These are phyloP conservation scores for Mucor lusitanicus DNA, from an alignment of 371 early-diverging fungal species.

Conservation along the genomic window DNA sequence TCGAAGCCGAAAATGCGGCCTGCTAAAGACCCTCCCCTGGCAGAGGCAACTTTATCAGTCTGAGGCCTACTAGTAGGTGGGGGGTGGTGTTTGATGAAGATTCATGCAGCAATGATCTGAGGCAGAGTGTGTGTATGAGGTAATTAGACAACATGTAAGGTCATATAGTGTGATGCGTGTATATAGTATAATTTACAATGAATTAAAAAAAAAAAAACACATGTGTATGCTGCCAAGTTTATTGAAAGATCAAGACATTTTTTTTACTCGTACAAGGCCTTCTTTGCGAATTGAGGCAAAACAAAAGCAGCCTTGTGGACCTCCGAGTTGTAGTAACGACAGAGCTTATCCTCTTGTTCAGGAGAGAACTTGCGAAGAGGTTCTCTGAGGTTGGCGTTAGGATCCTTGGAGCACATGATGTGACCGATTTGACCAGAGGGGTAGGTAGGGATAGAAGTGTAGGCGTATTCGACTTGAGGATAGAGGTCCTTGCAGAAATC, in stretches of 20 bases:
- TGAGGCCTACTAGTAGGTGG: too few relatives aligned
- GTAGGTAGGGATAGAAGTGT: conserved; percentile 94
- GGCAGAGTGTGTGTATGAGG: too few relatives aligned
- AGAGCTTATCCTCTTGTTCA: conserved; percentile 80
- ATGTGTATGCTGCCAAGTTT: background rate
- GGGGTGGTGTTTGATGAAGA: too few relatives aligned
- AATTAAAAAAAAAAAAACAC: too few relatives aligned
- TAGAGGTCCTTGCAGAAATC: conserved; percentile 78
- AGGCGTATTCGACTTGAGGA: conserved; percentile 91
- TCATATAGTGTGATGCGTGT: too few relatives aligned
- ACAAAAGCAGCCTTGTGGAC: conserved; percentile 92
- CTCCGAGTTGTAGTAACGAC: conserved; percentile 91
- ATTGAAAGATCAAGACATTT: background rate
- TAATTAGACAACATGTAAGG: too few relatives aligned
- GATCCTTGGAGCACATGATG: conserved; percentile 87
- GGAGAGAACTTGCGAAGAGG: conserved; percentile 80
- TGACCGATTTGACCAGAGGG: conserved; percentile 97
- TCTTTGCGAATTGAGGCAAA: conserved; percentile 87
- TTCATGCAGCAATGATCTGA: too few relatives aligned
- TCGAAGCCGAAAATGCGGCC: too few relatives aligned
- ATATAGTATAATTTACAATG: too few relatives aligned
- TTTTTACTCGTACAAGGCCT: conserved; percentile 36
- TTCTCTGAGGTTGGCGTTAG: conserved; percentile 65
- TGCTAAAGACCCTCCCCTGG: too few relatives aligned
- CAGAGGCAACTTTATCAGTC: too few relatives aligned